These are phyloP conservation scores for Hyaloscypha bicolor DNA, from an alignment of 495 filamentous ascomycete species.

Conservation along the genomic window DNA sequence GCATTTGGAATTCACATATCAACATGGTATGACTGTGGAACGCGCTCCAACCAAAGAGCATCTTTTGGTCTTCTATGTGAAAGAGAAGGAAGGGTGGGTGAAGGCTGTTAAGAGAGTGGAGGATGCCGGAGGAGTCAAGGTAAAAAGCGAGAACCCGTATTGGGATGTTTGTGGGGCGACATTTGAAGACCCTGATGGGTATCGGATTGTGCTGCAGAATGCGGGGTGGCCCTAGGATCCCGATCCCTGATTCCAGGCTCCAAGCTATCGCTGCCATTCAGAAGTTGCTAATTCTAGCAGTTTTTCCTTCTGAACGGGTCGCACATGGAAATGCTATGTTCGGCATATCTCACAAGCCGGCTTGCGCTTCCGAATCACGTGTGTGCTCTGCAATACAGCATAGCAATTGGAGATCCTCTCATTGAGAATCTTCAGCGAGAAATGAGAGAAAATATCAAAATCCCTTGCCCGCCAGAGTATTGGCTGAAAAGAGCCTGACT, in stretches of 20 bases:
- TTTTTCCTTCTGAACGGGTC: too few relatives aligned
- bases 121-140: not conserved
- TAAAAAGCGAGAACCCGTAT: not conserved
- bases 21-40: not conserved
- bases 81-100: not conserved
- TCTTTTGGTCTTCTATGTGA: not conserved
- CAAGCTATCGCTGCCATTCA: too few relatives aligned
- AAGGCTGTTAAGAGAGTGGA: not conserved
- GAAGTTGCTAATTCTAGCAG: too few relatives aligned
- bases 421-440: too few relatives aligned
- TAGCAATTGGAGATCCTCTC: too few relatives aligned
- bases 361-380: too few relatives aligned
- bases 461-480: too few relatives aligned
- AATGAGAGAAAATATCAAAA: too few relatives aligned
- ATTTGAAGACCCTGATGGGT: slow-evolving; percentile 4
- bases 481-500: too few relatives aligned
- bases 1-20: slow-evolving; percentile 7
- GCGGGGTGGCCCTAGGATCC: not conserved
- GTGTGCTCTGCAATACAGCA: too few relatives aligned
- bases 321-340: too few relatives aligned
- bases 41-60: not conserved
- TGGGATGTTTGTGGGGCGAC: not conserved
- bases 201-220: slow-evolving; percentile 1
- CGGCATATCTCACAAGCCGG: too few relatives aligned
- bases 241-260: not conserved